phyloP scores from a whole-genome alignment of 1,139 yeast species.

The Pneumocystis murina region DNA sequence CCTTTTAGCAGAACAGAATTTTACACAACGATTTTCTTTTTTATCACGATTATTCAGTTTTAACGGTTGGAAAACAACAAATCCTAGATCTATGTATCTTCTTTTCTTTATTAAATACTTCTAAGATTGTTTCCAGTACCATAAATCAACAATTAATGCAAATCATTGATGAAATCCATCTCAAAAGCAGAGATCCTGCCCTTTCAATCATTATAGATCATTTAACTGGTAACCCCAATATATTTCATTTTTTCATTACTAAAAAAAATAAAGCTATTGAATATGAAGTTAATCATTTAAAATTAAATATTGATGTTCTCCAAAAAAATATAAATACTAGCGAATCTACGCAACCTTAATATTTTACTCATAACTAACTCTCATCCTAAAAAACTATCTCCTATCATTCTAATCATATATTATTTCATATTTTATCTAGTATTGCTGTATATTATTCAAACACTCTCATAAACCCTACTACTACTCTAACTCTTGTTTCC shows the following conservation, averaged over 20 bases:
- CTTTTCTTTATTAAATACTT: background rate
- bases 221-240: too few relatives aligned
- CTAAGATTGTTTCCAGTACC: background rate
- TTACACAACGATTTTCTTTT: background rate
- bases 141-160: background rate
- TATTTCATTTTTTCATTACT: too few relatives aligned
- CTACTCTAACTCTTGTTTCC: background rate
- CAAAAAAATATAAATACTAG: constrained; percentile 29
- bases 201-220: too few relatives aligned
- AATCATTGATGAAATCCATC: background rate
- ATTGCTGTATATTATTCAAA: too few relatives aligned
- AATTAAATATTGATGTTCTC: constrained; percentile 29
- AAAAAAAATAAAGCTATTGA: too few relatives aligned
- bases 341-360: background rate
- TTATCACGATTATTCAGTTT: background rate
- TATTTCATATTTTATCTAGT: too few relatives aligned
- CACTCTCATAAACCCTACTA: too few relatives aligned
- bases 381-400: background rate
- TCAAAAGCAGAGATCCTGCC: background rate
- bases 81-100: background rate
- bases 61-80: constrained; percentile 1
- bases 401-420: background rate
- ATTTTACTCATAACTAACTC: background rate
- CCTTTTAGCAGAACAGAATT: constrained; percentile 1
- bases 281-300: constrained; percentile 15